Conservation (phyloP, 2,329 filamentous ascomycete genomes). For the Thermoascus crustaceus region DNA sequence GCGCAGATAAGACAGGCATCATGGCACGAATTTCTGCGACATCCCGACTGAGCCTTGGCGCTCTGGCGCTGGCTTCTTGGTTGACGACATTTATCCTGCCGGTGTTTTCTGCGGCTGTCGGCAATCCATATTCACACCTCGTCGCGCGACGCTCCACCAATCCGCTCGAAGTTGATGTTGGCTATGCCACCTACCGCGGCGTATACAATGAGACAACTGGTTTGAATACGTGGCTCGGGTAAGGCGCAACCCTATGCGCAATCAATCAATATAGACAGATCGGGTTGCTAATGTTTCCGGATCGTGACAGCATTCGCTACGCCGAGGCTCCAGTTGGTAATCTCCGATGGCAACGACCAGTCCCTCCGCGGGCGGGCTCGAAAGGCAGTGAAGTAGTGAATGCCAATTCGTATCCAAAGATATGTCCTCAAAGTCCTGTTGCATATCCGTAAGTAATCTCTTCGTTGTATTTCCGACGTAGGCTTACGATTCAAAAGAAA, state of each 20-base stretch:
- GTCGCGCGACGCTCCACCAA: neutral
- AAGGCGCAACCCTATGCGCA: slow-evolving; percentile 7
- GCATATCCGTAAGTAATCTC: slow-evolving; percentile 7
- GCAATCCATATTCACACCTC: neutral
- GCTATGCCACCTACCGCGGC: slow-evolving; percentile 40
- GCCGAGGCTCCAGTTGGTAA: slow-evolving; percentile 23
- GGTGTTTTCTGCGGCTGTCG: neutral
- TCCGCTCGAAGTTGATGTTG: slow-evolving; percentile 34
- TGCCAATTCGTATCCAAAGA: slow-evolving; percentile 15
- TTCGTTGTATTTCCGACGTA: slow-evolving; percentile 4
- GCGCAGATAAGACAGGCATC: no score
- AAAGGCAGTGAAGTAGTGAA: slow-evolving; percentile 16
- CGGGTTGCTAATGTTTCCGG: slow-evolving; percentile 5
- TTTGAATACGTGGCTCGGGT: slow-evolving; percentile 42
- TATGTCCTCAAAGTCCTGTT: slow-evolving; percentile 23
- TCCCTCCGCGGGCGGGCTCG: slow-evolving; percentile 12
- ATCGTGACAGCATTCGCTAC: slow-evolving; percentile 23
- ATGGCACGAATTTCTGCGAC: no score
- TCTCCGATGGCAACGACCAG: slow-evolving; percentile 24
- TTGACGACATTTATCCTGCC: neutral
- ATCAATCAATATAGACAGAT: neutral
- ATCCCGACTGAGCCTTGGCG: neutral
- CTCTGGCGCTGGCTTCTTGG: neutral
- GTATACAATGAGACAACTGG: slow-evolving; percentile 29
- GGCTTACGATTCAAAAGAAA: slow-evolving; percentile 10